Evolutionary conservation across 2,329 filamentous ascomycete genomes (phyloP).

Genomic region (Neopestalotiopsis sp.): DNA sequence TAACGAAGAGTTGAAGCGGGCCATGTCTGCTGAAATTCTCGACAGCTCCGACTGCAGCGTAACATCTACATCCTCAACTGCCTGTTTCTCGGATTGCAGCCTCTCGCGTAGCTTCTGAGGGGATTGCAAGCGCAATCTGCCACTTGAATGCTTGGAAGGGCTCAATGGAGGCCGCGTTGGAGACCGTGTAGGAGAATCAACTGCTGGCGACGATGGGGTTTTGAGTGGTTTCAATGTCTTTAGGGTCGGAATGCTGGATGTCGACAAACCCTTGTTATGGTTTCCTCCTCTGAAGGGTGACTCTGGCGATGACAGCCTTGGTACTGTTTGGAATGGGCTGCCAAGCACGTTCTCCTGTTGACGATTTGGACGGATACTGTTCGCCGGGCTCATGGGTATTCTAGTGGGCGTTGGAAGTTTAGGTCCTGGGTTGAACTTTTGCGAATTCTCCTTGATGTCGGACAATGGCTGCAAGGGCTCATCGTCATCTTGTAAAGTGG

Average conservation of each 20-base stretch:
- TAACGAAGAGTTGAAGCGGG: slow-evolving; percentile 52
- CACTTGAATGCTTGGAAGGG: slow-evolving; percentile 44
- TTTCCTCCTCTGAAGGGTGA: slow-evolving; percentile 26
- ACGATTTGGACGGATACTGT: slow-evolving; percentile 46
- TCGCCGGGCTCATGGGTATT: slow-evolving; percentile 56
- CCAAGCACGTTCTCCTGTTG: slow-evolving; percentile 53
- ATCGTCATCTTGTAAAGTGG: slow-evolving; percentile 53
- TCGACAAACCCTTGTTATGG: slow-evolving; percentile 57
- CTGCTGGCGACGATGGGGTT: slow-evolving; percentile 13
- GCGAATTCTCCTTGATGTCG: slow-evolving; percentile 58
- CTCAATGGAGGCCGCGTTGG: slow-evolving; percentile 39
- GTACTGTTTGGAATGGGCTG: slow-evolving; percentile 24
- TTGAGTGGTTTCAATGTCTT: slow-evolving; percentile 44
- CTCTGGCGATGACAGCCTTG: slow-evolving; percentile 23
- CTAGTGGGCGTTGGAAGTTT: slow-evolving; percentile 51
- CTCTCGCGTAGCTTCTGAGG: slow-evolving; percentile 83
- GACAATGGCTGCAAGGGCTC: slow-evolving; percentile 52
- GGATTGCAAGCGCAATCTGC: slow-evolving; percentile 71
- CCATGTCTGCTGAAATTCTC: slow-evolving; percentile 82
- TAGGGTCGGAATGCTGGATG: slow-evolving; percentile 60
- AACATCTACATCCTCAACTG: slow-evolving; percentile 72
- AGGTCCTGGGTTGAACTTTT: slow-evolving; percentile 61
- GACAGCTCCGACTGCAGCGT: slow-evolving; percentile 76
- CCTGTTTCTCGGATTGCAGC: slow-evolving; percentile 79
- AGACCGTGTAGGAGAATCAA: slow-evolving; percentile 18